Evolutionary conservation across 2,329 filamentous ascomycete genomes (phyloP), one percentile per base, ranked within the genome.

Genomic region (Ascochyta rabiei): DNA sequence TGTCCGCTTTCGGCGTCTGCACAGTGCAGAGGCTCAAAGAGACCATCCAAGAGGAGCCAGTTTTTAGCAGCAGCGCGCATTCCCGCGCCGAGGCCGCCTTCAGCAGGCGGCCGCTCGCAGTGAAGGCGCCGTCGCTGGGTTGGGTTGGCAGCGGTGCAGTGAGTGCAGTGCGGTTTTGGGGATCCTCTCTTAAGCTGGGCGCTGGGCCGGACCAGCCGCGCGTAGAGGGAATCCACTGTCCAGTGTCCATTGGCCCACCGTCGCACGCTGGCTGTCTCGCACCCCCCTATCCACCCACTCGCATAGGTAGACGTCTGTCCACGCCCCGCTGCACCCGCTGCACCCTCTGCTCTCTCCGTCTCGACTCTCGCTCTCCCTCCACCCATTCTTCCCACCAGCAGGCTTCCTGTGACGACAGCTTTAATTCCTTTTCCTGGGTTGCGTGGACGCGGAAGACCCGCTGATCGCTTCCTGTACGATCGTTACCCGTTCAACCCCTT

Each of bases 381-480:
- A 69, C 60, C 59, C 62, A 57, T 56, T 61, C 59, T 45, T 58
- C 59, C 66, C 64, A 61, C 57, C 49, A 33, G 24, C 43, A 48
- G 23, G 31, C 21, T 42, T 60, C 55, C 46, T 47, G 57, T 57
- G 59, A 66, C 66, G 62, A 61, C 59, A 48, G 39, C n/a, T 60
- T 45, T 57, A 56, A 56, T 44, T 59, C 42, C 30, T 37, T 24
- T 24, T 54, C 45, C 53, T 62, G 58, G 60, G 49, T 54, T 63
- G 67, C 62, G 67, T 59, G 40, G 49, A 59, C 4, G 45, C 40
- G 41, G 61, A 61, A 42, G 54, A 34, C 55, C 61, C 63, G 70
- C 61, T 64, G 67, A 70, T 71, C 68, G 62, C 62, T 15, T 26
- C 69, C 62, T 57, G 59, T 66, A 61, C 69, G 44, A 57, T 74